Conservation (phyloP, 768 basidiomycete species). For the Suillus bovinus region DNA sequence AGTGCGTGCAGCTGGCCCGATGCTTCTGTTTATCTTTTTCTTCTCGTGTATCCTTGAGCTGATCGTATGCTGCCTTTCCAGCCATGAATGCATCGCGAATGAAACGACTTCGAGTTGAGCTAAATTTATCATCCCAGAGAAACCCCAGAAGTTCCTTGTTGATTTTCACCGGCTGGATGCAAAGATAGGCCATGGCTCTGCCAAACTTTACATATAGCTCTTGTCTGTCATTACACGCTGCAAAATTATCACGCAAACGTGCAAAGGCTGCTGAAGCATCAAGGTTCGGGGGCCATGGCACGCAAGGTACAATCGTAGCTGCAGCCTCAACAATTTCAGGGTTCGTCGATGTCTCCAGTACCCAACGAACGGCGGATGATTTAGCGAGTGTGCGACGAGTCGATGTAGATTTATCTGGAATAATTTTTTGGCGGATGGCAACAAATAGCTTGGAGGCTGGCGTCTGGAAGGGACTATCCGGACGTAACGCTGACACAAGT, state of each 20-base stretch:
- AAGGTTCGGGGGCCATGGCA: neutral
- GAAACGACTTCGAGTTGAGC: neutral
- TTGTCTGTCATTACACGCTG: neutral
- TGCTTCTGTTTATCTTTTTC: neutral
- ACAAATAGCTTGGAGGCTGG: neutral
- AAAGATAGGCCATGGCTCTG: neutral
- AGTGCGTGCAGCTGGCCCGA: neutral
- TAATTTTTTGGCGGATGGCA: neutral
- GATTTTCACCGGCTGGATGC: neutral
- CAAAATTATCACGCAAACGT: neutral
- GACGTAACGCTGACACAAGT: neutral
- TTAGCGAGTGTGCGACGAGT: neutral
- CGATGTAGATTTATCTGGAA: neutral
- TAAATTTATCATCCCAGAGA: neutral
- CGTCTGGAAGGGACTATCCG: neutral
- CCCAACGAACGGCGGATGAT: constrained; percentile 14
- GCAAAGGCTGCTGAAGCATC: neutral
- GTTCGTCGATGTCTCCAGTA: constrained; percentile 18
- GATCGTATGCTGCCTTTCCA: neutral
- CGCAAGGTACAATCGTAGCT: neutral
- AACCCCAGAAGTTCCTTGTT: neutral
- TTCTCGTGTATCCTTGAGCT: neutral
- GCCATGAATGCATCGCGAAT: neutral
- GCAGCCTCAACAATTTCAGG: neutral
- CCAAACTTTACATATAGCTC: neutral